Percentiles rank a stretch among this genome's conserved stretches.
Evolutionary conservation across 2,329 filamentous ascomycete species (phyloP).

Genomic region (Cladosporium sp.): DNA sequence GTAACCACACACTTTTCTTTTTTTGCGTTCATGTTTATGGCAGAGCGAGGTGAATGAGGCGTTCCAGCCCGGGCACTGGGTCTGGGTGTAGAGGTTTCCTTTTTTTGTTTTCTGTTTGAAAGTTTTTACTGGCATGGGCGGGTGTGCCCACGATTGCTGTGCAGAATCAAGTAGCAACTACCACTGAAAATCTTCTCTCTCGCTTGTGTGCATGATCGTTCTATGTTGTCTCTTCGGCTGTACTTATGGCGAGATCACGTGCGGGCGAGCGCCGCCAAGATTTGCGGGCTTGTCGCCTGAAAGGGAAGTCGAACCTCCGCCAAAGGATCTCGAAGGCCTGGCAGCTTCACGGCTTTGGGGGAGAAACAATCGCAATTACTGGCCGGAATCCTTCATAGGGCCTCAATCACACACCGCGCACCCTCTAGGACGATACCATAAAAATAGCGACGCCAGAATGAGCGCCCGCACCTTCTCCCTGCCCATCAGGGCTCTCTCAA

Average conservation of each 20-base stretch:
- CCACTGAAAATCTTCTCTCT: background rate
- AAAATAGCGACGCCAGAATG: constrained; percentile 18
- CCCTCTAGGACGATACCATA: background rate
- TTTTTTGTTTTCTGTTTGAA: background rate
- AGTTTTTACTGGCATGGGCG: too few relatives aligned
- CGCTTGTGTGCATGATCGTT: background rate
- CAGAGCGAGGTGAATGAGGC: background rate
- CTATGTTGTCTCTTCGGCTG: too few relatives aligned
- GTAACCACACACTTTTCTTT: background rate
- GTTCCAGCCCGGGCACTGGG: background rate
- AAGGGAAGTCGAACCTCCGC: constrained; percentile 7
- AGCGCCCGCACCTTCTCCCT: constrained; percentile 22
- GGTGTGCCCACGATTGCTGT: too few relatives aligned
- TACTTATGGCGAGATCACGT: too few relatives aligned
- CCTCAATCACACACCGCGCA: background rate
- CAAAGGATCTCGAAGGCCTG: background rate
- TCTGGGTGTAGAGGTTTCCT: background rate
- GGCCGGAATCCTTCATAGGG: background rate
- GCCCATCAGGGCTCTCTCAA: constrained; percentile 22
- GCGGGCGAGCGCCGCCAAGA: background rate
- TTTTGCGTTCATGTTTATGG: background rate
- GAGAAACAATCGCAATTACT: constrained; percentile 1
- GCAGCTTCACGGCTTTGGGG: constrained; percentile 10
- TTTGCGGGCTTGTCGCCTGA: constrained; percentile 3
- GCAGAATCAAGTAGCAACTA: background rate